Evolutionary conservation across 2,329 filamentous ascomycete genomes (phyloP).

Genomic region (Rutstroemia sp.): DNA sequence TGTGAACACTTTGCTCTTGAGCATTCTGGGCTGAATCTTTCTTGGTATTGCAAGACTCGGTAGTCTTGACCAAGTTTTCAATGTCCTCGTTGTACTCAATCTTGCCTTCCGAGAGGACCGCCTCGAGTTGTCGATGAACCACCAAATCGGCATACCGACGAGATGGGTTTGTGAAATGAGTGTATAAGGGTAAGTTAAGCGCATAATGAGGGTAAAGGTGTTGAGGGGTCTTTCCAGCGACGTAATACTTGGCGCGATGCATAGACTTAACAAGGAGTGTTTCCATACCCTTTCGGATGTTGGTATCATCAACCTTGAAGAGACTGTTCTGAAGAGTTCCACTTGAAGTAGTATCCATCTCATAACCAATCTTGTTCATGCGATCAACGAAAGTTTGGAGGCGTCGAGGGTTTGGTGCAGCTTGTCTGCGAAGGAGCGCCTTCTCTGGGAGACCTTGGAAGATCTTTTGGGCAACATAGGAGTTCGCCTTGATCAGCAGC

Average conservation of each 20-base stretch:
- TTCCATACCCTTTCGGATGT: constrained; percentile 96
- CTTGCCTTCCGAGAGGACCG: constrained; percentile 71
- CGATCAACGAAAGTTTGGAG: constrained; percentile 86
- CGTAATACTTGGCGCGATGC: constrained; percentile 92
- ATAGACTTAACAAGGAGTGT: constrained; percentile 91
- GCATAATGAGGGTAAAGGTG: constrained; percentile 83
- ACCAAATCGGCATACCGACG: constrained; percentile 92
- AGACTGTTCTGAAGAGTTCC: constrained; percentile 89
- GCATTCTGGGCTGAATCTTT: constrained; percentile 97
- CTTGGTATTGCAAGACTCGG: constrained; percentile 96
- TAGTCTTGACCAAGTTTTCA: constrained; percentile 82
- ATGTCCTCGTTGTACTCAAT: constrained; percentile 84
- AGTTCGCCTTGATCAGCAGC: constrained; percentile 87
- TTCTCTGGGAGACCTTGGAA: constrained; percentile 77
- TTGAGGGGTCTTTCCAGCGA: constrained; percentile 70
- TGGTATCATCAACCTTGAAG: constrained; percentile 83
- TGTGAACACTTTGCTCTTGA: constrained; percentile 97
- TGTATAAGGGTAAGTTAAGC: constrained; percentile 88
- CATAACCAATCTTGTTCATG: constrained; percentile 85
- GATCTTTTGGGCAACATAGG: constrained; percentile 80
- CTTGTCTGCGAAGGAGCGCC: constrained; percentile 82
- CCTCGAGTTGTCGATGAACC: constrained; percentile 90
- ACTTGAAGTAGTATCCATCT: constrained; percentile 83
- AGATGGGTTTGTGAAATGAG: constrained; percentile 93
- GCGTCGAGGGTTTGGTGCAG: constrained; percentile 76